These are phyloP conservation scores for Diaporthe citrichinensis DNA, from an alignment of 2,329 filamentous ascomycete genomes.

Conservation along the genomic window DNA sequence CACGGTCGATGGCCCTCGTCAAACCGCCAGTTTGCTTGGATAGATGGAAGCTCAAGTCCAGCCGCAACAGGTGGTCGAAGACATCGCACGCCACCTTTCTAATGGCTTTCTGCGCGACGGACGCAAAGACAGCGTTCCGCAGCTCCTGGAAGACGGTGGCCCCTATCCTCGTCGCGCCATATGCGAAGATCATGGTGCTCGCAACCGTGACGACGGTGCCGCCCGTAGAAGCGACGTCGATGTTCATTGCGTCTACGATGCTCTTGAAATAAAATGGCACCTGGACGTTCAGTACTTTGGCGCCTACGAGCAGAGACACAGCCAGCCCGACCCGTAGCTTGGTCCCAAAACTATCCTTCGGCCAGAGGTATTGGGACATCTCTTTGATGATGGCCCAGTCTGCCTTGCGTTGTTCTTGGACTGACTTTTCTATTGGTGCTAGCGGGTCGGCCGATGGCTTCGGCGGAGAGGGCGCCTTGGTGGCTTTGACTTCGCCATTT, in stretches of 20 bases:
- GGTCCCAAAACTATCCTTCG: constrained; percentile 86
- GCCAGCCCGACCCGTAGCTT: constrained; percentile 88
- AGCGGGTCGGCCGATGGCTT: constrained; percentile 63
- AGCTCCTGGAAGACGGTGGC: constrained; percentile 93
- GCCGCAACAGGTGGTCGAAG: constrained; percentile 87
- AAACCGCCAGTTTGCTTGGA: constrained; percentile 94
- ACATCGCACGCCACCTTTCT: constrained; percentile 91
- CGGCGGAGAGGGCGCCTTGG: constrained; percentile 12
- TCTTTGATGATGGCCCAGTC: constrained; percentile 99
- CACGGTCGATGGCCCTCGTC: constrained; percentile 93
- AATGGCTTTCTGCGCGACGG: constrained; percentile 97
- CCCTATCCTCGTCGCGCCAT: constrained; percentile 89
- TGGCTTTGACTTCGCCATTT: not conserved
- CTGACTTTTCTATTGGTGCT: constrained; percentile 75
- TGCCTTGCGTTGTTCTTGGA: constrained; percentile 92
- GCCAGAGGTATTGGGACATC: constrained; percentile 97
- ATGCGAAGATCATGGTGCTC: constrained; percentile 93
- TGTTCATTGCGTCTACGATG: constrained; percentile 98
- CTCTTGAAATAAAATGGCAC: constrained; percentile 99
- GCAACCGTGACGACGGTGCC: constrained; percentile 91
- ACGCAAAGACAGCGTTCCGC: constrained; percentile 96
- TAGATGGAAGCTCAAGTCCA: constrained; percentile 95
- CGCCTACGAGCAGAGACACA: constrained; percentile 86
- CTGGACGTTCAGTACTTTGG: constrained; percentile 97
- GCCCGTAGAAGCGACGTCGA: constrained; percentile 89